Percentiles rank a stretch among this genome's conserved stretches.
These are phyloP conservation scores for Starmerella potacharoeniae DNA, from an alignment of 805 yeast genomes.

Conservation along the genomic window DNA sequence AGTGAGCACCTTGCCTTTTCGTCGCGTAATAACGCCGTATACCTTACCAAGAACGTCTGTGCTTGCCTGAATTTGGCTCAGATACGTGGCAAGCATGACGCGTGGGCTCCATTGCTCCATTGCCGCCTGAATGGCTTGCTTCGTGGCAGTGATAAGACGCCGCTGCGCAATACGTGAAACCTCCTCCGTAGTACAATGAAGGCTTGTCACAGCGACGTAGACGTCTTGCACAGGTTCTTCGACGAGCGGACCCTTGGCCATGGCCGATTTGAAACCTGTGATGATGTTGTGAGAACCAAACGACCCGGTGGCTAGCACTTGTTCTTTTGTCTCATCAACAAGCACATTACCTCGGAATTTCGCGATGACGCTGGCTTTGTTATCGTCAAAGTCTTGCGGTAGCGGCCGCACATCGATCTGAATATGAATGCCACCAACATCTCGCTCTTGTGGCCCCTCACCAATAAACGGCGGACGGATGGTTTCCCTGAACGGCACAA, in stretches of 20 bases:
- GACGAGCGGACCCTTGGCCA: slow-evolving; percentile 75
- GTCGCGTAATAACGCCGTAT: slow-evolving; percentile 80
- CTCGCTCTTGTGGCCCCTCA: slow-evolving; percentile 29
- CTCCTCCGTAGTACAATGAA: slow-evolving; percentile 22
- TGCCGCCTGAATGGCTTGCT: slow-evolving; percentile 59
- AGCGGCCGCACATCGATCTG: slow-evolving; percentile 12
- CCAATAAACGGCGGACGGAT: slow-evolving; percentile 40
- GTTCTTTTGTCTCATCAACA: slow-evolving; percentile 11
- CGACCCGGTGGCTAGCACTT: not conserved
- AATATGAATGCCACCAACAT: slow-evolving; percentile 31
- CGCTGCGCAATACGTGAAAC: slow-evolving; percentile 35
- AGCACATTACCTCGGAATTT: slow-evolving; percentile 10
- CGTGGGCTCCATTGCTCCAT: slow-evolving; percentile 81
- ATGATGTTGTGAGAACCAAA: slow-evolving; percentile 35
- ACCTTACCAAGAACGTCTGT: slow-evolving; percentile 93
- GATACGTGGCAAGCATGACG: slow-evolving; percentile 80
- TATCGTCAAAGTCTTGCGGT: slow-evolving; percentile 16
- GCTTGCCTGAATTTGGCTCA: slow-evolving; percentile 90
- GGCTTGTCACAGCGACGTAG: slow-evolving; percentile 19
- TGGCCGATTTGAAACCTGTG: slow-evolving; percentile 78
- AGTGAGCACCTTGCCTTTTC: slow-evolving; percentile 72
- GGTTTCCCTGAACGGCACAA: slow-evolving; percentile 88
- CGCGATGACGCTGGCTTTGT: not conserved
- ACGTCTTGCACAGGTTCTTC: slow-evolving; percentile 82
- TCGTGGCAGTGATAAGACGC: slow-evolving; percentile 57